Percentiles rank a stretch among this genome's conserved stretches.
phyloP scores from a whole-genome alignment of 495 filamentous ascomycete genomes.

The Copromyces sp. region DNA sequence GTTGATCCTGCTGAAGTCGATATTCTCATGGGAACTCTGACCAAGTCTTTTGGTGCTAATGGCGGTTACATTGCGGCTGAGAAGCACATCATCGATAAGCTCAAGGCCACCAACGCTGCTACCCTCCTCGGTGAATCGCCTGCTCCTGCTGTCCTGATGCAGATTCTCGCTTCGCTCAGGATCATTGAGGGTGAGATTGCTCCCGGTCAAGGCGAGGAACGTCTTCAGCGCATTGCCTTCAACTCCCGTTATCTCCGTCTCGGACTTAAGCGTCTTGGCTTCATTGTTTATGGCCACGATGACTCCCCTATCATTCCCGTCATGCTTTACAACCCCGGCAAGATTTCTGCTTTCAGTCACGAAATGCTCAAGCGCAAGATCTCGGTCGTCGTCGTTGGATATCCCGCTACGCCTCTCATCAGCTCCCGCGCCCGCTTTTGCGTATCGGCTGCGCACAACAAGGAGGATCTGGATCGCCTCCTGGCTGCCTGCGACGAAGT shows the following conservation, averaged over 20 bases:
- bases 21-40: constrained; percentile 95
- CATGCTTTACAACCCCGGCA: constrained; percentile 89
- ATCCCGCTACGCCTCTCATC: constrained; percentile 93
- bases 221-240: constrained; percentile 91
- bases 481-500: constrained; percentile 86
- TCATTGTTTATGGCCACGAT: constrained; percentile 94
- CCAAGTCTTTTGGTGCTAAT: constrained; percentile 97
- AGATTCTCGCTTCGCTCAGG: constrained; percentile 74
- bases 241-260: constrained; percentile 96
- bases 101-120: constrained; percentile 74
- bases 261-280: constrained; percentile 90
- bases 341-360: constrained; percentile 95
- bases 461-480: constrained; percentile 91
- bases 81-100: constrained; percentile 84
- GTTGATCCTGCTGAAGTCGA: constrained; percentile 83
- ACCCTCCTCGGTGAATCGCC: constrained; percentile 83
- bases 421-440: constrained; percentile 92
- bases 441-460: constrained; percentile 91
- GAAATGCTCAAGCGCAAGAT: constrained; percentile 98
- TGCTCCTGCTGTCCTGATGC: constrained; percentile 73
- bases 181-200: constrained; percentile 81
- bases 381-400: constrained; percentile 95
- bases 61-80: constrained; percentile 91
- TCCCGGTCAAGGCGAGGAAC: constrained; percentile 90
- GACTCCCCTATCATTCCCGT: constrained; percentile 95